Conservation (phyloP, 2,329 filamentous ascomycete genomes). For the Sclerotinia subarctica region DNA sequence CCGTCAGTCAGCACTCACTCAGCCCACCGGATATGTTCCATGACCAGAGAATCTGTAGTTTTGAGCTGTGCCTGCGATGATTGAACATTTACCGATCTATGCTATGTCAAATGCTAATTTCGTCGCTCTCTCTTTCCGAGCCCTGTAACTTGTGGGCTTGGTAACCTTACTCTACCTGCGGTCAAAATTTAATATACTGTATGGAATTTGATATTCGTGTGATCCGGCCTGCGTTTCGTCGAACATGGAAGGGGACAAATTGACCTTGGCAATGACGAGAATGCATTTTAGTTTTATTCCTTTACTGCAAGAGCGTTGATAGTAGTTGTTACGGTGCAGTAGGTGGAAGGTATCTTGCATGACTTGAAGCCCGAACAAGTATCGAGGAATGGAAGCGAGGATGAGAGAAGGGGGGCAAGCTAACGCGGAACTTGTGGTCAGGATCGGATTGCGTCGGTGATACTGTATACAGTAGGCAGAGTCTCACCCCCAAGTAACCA, state of each 20-base stretch:
- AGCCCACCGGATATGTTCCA: conserved; percentile 7
- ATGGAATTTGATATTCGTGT: conserved; percentile 7
- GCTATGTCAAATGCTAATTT: not conserved
- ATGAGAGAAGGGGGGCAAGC: not conserved
- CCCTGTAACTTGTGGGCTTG: not conserved
- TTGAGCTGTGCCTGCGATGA: not conserved
- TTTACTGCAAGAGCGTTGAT: conserved; percentile 10
- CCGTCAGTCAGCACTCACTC: not conserved
- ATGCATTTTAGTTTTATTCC: not conserved
- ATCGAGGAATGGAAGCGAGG: not conserved
- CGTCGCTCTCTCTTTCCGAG: not conserved
- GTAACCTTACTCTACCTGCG: conserved; percentile 4
- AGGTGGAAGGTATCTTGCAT: conserved; percentile 10
- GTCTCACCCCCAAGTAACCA: not conserved
- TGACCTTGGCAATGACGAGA: conserved; percentile 3
- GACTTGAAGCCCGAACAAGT: conserved; percentile 1
- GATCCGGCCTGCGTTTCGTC: not conserved
- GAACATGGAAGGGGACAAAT: not conserved
- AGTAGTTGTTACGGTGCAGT: not conserved
- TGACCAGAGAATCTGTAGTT: not conserved
- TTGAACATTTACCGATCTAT: not conserved
- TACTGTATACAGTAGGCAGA: not conserved
- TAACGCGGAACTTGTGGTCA: not conserved
- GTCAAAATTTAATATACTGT: not conserved
- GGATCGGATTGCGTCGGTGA: conserved; percentile 7